Evolutionary conservation across 768 basidiomycete species (phyloP), one percentile per base, ranked within the genome.

Genomic region (Russula olivacea): DNA sequence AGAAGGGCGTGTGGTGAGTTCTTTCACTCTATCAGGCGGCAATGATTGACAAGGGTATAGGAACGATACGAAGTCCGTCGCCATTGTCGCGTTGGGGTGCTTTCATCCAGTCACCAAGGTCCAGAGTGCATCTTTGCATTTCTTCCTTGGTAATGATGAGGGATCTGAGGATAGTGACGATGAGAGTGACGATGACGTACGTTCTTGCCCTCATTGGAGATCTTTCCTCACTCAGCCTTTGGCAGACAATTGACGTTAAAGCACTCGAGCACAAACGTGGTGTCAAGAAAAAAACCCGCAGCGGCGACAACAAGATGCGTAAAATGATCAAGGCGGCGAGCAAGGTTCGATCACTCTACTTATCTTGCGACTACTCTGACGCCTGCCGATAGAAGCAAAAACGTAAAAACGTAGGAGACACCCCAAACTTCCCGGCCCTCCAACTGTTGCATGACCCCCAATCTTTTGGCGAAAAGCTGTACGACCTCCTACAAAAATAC

Each of bases 401-500:
- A 72, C 49, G 50, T 28, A 69, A 65, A 59, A 59, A 64, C 68
- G 69, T 64, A 68, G 60, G 50, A 69, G 50, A 69, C 69, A 74
- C 74, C 5, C 75, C 86, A 8, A 98, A 98, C 72, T 98, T 98
- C 71, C 87, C 95, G 2, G 96, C 94, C 28, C 76, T 98, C 38
- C 91, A 97, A 69, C 83, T 98, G 17, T 80, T 99, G 51, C 84
- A 95, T 68, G 97, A 99, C 71, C 93, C 97, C 2, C 96, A 99
- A 74, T 89, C 89, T 0, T 98, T 98, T 71, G 87, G 85, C 30
- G 97, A 99, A 76, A 94, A 90, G 73, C 81, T 99, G 0, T 97
- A 93, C 71, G 89, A 93, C 68, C 81, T 83, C 56, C 77, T 99
- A 47, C 85, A 85, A 69, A 81, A 80, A 49, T 86, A 94, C 74